Conservation (phyloP, 805 yeast genomes). For the Kuraishia piskuri region DNA sequence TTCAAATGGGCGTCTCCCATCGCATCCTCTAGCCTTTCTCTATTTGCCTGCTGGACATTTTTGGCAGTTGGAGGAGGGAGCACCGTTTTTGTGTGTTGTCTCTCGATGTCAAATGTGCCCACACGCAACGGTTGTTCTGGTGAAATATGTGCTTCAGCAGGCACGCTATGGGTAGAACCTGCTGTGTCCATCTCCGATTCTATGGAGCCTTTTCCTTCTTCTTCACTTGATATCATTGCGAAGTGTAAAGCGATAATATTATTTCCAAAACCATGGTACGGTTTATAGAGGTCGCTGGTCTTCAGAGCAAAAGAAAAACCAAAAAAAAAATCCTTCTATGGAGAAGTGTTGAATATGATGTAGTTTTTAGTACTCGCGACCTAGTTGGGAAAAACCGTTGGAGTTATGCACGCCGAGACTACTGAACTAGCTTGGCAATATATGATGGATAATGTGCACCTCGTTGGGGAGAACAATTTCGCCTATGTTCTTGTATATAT, state of each 20-base stretch:
- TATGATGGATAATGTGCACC: too few relatives aligned
- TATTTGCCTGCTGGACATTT: neutral
- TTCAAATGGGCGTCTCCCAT: constrained; percentile 11
- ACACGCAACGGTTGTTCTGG: neutral
- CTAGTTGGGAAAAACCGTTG: neutral
- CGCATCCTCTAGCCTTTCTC: neutral
- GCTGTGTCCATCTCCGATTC: neutral
- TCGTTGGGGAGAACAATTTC: too few relatives aligned
- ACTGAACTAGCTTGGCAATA: too few relatives aligned
- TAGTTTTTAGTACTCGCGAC: neutral
- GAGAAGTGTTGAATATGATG: too few relatives aligned
- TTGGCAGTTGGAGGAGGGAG: neutral
- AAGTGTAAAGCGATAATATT: neutral
- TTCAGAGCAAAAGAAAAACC: too few relatives aligned
- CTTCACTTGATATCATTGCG: neutral
- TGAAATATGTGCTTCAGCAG: neutral
- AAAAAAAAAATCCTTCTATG: too few relatives aligned
- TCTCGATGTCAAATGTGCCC: neutral
- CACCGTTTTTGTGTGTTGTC: neutral
- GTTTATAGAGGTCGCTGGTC: too few relatives aligned
- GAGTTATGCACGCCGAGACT: neutral
- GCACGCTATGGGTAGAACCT: neutral
- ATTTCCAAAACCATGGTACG: neutral
- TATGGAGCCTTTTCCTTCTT: neutral
- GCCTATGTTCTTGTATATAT: too few relatives aligned